Base-by-base conservation (phyloP, 2,329 filamentous ascomycete genomes). In the Coniochaeta hoffmannii region DNA sequence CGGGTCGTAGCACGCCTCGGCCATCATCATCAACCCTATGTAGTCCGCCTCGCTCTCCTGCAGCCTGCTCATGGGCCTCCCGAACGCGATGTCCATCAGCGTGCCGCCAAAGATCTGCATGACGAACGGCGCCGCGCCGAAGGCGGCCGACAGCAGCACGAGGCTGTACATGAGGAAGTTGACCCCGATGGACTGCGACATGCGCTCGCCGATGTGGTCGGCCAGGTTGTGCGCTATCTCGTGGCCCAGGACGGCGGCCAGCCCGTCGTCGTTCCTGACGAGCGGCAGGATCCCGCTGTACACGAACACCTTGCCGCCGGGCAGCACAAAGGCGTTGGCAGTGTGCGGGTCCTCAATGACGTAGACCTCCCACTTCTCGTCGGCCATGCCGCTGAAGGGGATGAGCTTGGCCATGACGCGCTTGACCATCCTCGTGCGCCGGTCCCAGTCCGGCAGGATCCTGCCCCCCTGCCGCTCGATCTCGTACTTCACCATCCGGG, bases 1-100 rank as follows among this genome's bases (percentile, higher is more conserved):
- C 1, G 89, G 89, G 58, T 90, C 78, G 66, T 88, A 92, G 71
- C 89, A 92, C 26, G 85, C 86, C 71, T 89, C 82, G 0, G 88
- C 83, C 87, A 92, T 92, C 79, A 92, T 88, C 79, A 92, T 83
- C 32, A 92, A 69, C 0, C 89, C 89, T 50, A 92, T 90, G 63
- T 88, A 89, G 65, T 93, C 89, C 0, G 89, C 89, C 72, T 93
- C 88, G 51, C 77, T 82, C 75, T 88, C 89, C 71, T 91, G 88
- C 65, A 78, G 80, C 51, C 89, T 76, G 50, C 81, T 83, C 67
- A 88, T 88, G 1, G 88, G 89, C 58, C 81, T 74, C 51, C 76
- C 76, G 65, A 90, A 83, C n/a, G 86, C 77, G 15, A 88, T 67
- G 53, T 88, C 78, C 28, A 88, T 71, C 22, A 86, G 54, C 65